Percentiles rank a stretch among this genome's conserved stretches.
Conservation (phyloP, 2,329 filamentous ascomycete genomes). For the Epichloe amarillans region DNA sequence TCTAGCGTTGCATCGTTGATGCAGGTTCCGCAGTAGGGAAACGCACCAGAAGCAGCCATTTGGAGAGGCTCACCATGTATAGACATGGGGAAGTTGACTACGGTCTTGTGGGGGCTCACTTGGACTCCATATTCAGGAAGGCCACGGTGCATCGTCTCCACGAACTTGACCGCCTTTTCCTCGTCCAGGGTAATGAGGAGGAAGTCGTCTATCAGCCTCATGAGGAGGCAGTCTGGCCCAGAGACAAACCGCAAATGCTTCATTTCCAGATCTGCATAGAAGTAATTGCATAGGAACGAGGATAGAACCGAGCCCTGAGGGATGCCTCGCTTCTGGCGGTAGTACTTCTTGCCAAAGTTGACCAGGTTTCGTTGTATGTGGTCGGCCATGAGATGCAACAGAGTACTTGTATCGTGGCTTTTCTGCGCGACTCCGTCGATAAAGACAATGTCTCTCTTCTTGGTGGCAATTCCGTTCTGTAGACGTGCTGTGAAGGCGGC, state of each 20-base stretch:
- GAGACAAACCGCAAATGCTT: slow-evolving; percentile 54
- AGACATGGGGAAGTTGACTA: slow-evolving; percentile 66
- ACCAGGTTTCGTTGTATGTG: slow-evolving; percentile 81
- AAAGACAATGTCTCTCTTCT: slow-evolving; percentile 59
- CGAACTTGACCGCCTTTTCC: slow-evolving; percentile 55
- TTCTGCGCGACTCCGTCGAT: slow-evolving; percentile 53
- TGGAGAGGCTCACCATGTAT: slow-evolving; percentile 41
- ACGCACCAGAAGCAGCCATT: slow-evolving; percentile 30
- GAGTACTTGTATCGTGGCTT: slow-evolving; percentile 38
- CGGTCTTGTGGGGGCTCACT: slow-evolving; percentile 65
- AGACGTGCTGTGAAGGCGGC: slow-evolving; percentile 33
- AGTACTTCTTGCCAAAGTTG: slow-evolving; percentile 77
- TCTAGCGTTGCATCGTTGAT: slow-evolving; percentile 67
- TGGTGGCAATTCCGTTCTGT: slow-evolving; percentile 23
- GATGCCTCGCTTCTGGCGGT: slow-evolving; percentile 77
- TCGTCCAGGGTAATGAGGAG: slow-evolving; percentile 66
- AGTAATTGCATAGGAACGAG: slow-evolving; percentile 81
- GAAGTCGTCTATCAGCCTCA: slow-evolving; percentile 87
- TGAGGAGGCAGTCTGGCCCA: slow-evolving; percentile 45
- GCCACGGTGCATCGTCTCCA: slow-evolving; percentile 68
- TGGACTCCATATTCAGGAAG: slow-evolving; percentile 67
- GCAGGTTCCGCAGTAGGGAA: slow-evolving; percentile 78
- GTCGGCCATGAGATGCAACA: slow-evolving; percentile 59
- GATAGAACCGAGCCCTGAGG: slow-evolving; percentile 88
- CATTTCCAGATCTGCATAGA: slow-evolving; percentile 78